These are phyloP conservation scores for Pseudogymnoascus sp. DNA, from an alignment of 2,329 filamentous ascomycete genomes.

Conservation along the genomic window DNA sequence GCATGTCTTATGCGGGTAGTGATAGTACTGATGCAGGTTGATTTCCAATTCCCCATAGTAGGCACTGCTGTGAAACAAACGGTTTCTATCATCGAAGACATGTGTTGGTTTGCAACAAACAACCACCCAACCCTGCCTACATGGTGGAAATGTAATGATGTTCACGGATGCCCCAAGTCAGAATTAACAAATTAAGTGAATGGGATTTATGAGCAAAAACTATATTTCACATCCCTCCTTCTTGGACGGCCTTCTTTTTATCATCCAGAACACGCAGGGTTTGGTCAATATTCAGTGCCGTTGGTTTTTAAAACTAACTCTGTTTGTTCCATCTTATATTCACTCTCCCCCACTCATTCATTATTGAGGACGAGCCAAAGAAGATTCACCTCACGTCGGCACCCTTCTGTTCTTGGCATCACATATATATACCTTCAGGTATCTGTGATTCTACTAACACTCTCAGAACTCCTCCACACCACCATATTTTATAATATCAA, in stretches of 20 bases:
- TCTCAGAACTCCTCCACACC: not conserved
- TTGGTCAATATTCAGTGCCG: not conserved
- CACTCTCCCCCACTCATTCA: not conserved
- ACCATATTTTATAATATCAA: not conserved
- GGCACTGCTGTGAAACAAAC: not conserved
- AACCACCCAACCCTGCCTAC: not conserved
- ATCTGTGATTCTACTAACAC: not conserved
- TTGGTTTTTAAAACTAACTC: not conserved
- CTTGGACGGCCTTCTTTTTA: not conserved
- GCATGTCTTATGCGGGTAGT: conserved; percentile 1
- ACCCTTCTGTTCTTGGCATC: not conserved
- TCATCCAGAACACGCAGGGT: not conserved
- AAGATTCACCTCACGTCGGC: not conserved
- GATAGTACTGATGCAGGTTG: not conserved
- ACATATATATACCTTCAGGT: not conserved
- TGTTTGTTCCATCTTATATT: not conserved
- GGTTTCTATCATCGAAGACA: not conserved
- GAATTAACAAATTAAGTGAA: not conserved
- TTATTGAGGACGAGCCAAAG: not conserved
- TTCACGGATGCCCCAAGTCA: not conserved
- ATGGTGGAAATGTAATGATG: not conserved
- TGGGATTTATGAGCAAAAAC: not conserved
- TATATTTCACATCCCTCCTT: not conserved
- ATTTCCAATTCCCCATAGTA: not conserved
- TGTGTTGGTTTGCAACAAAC: not conserved